Conservation (phyloP, 352 stramenopile genomes). For the Phytopythium aichiense region DNA sequence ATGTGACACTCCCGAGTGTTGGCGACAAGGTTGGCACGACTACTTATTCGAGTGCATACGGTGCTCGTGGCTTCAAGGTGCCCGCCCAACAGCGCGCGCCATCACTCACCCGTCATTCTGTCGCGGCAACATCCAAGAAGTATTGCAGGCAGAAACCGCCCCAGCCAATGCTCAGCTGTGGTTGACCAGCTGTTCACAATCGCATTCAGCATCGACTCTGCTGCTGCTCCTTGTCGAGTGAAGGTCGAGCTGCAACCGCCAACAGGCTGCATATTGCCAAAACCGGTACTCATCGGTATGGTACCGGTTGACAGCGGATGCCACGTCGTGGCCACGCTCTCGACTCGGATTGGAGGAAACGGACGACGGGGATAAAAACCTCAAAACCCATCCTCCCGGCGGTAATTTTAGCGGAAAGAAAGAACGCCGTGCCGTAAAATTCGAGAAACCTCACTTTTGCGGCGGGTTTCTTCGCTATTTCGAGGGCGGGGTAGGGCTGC, state of each 20-base stretch:
- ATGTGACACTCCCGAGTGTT: not conserved
- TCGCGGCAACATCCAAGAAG: too few relatives aligned
- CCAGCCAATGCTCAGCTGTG: too few relatives aligned
- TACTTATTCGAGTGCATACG: not conserved
- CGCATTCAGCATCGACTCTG: too few relatives aligned
- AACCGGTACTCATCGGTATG: not conserved
- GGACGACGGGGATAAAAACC: not conserved
- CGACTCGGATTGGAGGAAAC: constrained; percentile 4
- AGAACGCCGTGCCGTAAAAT: not conserved
- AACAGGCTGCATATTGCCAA: not conserved
- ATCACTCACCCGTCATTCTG: not conserved
- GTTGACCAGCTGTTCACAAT: too few relatives aligned
- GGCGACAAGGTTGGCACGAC: not conserved
- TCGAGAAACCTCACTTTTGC: constrained; percentile 3
- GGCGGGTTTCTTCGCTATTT: not conserved
- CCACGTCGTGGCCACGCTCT: constrained; percentile 8
- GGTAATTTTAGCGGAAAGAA: not conserved
- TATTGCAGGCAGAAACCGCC: not conserved
- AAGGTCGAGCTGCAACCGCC: not conserved
- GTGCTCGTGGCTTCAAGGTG: not conserved
- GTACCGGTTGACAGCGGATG: constrained; percentile 5
- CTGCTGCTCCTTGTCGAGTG: not conserved
- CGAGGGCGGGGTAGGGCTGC: not conserved
- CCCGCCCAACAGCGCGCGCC: too few relatives aligned
- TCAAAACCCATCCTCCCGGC: not conserved